Evolutionary conservation across 2,329 filamentous ascomycete genomes (phyloP), one percentile per base, ranked within the genome.

Genomic region (Hypoxylon sp.): DNA sequence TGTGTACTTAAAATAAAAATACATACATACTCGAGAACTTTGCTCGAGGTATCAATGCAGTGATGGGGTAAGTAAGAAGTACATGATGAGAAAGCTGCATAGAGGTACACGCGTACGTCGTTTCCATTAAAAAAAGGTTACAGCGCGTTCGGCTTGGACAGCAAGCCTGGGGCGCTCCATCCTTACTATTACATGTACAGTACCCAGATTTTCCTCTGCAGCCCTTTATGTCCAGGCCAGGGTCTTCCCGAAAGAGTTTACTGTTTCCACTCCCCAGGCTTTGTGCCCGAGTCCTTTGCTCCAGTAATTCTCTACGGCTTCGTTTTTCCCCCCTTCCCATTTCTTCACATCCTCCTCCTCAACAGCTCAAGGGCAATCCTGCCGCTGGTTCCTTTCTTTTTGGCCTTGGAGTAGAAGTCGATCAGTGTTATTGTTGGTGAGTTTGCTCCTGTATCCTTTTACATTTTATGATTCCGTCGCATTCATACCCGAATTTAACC

Each of bases 311-410:
- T 63, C 48, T 58, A 66, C 57, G 50, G 59, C 53, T 64, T 65
- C 61, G 57, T 61, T 57, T 65, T 64, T 62, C 65, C 67, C 29
- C 52, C 27, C 63, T 59, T 48, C 58, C 46, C 43, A 48, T 47
- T 23, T 41, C 57, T 61, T 65, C 48, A 61, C 70, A 68, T 67
- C 69, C 63, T 67, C 57, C 54, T 70, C 63, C 53, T 67, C 68
- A 71, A 63, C 66, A 70, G 65, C 70, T 68, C 64, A 58, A 64
- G 65, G 70, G 56, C 61, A 64, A 61, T 52, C 58, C 63, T 69
- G 70, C 65, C 63, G 69, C 68, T 70, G 68, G 59, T 70, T 71
- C 34, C 69, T 68, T 69, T 69, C 67, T 69, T 69, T 69, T 69
- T 69, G 63, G 65, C 68, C 59, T 69, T 68, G 68, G 66, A 69